These are phyloP conservation scores for Alternaria novae-zelandiae DNA, from an alignment of 2,329 filamentous ascomycete genomes.

Conservation along the genomic window DNA sequence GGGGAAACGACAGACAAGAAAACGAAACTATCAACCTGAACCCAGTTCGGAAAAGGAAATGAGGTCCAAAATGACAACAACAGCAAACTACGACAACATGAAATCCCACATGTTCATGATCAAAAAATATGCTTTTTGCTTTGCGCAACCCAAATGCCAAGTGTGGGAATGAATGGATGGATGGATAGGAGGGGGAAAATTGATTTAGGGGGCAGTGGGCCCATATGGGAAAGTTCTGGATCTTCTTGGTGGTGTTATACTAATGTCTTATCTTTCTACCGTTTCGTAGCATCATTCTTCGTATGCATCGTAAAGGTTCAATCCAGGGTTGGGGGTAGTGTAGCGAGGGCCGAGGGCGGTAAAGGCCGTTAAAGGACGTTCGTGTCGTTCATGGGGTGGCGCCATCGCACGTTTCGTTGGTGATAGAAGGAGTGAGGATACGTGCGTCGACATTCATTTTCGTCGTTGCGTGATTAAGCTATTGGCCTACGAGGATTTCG, in stretches of 20 bases:
- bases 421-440: slow-evolving; percentile 28
- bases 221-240: slow-evolving; percentile 19
- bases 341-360: slow-evolving; percentile 30
- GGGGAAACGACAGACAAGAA: not conserved
- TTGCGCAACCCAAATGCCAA: not conserved
- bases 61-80: not conserved
- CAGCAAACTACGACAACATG: not conserved
- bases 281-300: slow-evolving; percentile 51
- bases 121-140: not conserved
- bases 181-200: not conserved
- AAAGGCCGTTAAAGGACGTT: slow-evolving; percentile 41
- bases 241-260: slow-evolving; percentile 31
- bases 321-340: slow-evolving; percentile 26
- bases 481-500: slow-evolving; percentile 69
- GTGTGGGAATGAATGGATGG: not conserved
- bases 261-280: slow-evolving; percentile 36
- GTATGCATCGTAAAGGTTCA: slow-evolving; percentile 47
- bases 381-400: slow-evolving; percentile 36
- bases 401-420: slow-evolving; percentile 29
- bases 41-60: too few species aligned
- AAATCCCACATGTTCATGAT: not conserved
- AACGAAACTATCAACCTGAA: not conserved
- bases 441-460: slow-evolving; percentile 25
- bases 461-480: slow-evolving; percentile 17
- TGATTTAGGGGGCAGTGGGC: too few species aligned